phyloP scores from a whole-genome alignment of 2,329 filamentous ascomycete genomes.

The Juglanconis juglandina region DNA sequence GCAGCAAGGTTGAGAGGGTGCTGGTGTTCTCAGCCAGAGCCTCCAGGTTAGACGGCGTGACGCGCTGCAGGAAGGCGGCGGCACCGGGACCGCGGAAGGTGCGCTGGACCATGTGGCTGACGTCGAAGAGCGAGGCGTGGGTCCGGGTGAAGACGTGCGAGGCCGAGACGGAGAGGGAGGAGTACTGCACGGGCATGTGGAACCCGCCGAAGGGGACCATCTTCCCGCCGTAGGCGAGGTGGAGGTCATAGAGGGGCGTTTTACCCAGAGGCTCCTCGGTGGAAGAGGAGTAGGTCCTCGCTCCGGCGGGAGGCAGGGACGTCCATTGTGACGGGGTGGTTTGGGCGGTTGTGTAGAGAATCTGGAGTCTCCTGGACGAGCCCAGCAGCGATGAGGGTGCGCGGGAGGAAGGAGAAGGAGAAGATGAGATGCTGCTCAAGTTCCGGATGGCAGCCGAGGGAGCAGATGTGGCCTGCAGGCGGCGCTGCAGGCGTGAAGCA shows the following conservation, averaged over 20 bases:
- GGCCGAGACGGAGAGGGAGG: slow-evolving; percentile 69
- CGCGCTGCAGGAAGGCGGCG: slow-evolving; percentile 72
- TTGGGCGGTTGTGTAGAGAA: neutral
- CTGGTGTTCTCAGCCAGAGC: slow-evolving; percentile 65
- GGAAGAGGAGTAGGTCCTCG: slow-evolving; percentile 13
- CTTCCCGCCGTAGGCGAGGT: slow-evolving; percentile 72
- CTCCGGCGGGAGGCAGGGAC: neutral
- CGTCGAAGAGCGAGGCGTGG: slow-evolving; percentile 90
- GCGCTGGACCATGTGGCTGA: slow-evolving; percentile 95
- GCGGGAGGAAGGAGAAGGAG: neutral
- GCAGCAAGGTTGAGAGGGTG: slow-evolving; percentile 80
- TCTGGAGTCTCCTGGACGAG: neutral
- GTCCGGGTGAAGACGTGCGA: slow-evolving; percentile 88
- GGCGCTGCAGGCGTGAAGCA: slow-evolving; percentile 1
- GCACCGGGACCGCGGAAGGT: slow-evolving; percentile 78
- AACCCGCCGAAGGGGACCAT: slow-evolving; percentile 97
- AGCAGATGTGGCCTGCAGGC: neutral
- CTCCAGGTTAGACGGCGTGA: slow-evolving; percentile 74
- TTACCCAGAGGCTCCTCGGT: slow-evolving; percentile 23
- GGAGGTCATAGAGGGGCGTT: slow-evolving; percentile 35
- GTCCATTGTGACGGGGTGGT: neutral
- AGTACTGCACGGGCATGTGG: slow-evolving; percentile 89
- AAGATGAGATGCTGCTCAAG: neutral
- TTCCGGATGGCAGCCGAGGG: neutral
- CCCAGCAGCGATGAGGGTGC: neutral